These are phyloP conservation scores for Dactylellina sp. DNA, from an alignment of 2,329 filamentous ascomycete species.

Conservation along the genomic window DNA sequence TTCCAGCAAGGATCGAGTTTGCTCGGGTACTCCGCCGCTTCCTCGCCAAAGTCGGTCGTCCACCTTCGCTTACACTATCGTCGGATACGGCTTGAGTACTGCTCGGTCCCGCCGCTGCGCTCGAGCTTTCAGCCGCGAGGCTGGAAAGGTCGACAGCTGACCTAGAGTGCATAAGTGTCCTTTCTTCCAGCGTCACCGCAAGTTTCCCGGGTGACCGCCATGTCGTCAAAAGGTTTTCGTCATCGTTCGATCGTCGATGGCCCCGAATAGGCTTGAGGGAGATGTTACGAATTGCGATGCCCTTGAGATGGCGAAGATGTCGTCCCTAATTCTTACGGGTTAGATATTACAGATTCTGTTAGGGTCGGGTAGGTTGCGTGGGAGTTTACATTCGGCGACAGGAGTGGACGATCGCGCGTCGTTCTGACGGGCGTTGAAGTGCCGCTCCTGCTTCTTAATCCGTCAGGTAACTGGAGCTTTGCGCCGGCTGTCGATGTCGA, in stretches of 20 bases:
- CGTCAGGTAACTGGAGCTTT: constrained; percentile 37
- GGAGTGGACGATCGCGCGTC: constrained; percentile 57
- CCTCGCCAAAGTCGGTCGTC: constrained; percentile 35
- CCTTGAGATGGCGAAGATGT: constrained; percentile 58
- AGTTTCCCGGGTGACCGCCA: constrained; percentile 57
- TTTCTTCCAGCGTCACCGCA: constrained; percentile 28
- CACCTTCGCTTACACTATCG: constrained; percentile 44
- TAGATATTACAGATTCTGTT: background rate
- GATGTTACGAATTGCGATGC: constrained; percentile 57
- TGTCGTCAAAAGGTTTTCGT: constrained; percentile 57
- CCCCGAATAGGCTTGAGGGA: constrained; percentile 29
- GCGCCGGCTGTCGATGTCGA: constrained; percentile 52
- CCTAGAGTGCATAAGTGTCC: constrained; percentile 53
- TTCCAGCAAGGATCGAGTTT: constrained; percentile 48
- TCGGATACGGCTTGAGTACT: constrained; percentile 24
- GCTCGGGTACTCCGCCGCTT: constrained; percentile 49
- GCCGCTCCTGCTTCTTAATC: constrained; percentile 42
- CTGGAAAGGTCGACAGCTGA: constrained; percentile 56
- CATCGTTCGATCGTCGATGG: constrained; percentile 57
- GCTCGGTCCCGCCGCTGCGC: constrained; percentile 15
- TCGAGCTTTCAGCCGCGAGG: constrained; percentile 34
- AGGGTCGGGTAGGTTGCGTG: background rate
- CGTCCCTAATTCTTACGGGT: constrained; percentile 46
- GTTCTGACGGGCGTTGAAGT: constrained; percentile 47
- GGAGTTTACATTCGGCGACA: constrained; percentile 57